Evolutionary conservation across 805 yeast species (phyloP).

Genomic region (Yarrowia porcina): DNA sequence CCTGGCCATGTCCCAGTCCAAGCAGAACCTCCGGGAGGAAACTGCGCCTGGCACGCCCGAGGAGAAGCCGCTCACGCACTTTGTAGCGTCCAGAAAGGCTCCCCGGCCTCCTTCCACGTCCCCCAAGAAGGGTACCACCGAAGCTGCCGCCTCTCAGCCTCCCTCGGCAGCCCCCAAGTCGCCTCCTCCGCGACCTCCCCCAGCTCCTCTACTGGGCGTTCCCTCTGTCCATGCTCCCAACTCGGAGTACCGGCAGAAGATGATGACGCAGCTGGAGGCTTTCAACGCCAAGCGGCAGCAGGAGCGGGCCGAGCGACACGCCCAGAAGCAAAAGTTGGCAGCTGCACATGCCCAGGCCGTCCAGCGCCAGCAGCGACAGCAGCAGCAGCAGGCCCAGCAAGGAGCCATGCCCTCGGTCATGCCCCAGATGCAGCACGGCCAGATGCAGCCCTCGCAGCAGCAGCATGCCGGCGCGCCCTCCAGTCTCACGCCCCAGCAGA

Average conservation of each 20-base stretch:
- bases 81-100: slow-evolving; percentile 37
- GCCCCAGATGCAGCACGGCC: slow-evolving; percentile 15
- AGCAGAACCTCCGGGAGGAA: slow-evolving; percentile 1
- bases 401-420: background rate
- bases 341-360: slow-evolving; percentile 28
- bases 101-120: slow-evolving; percentile 34
- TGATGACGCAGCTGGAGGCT: slow-evolving; percentile 21
- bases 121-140: background rate
- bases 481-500: slow-evolving; percentile 28
- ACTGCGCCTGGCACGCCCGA: background rate
- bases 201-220: slow-evolving; percentile 45
- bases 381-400: background rate
- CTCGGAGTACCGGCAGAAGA: slow-evolving; percentile 26
- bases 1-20: slow-evolving; percentile 5
- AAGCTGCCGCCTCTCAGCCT: background rate
- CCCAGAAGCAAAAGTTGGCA: slow-evolving; percentile 26
- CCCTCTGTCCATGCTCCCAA: slow-evolving; percentile 33
- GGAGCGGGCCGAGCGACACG: slow-evolving; percentile 17
- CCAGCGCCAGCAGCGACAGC: slow-evolving; percentile 32
- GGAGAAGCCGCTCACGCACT: slow-evolving; percentile 21
- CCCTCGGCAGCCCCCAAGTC: slow-evolving; percentile 30
- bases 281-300: slow-evolving; percentile 23
- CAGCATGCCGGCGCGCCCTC: slow-evolving; percentile 25
- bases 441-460: slow-evolving; percentile 27
- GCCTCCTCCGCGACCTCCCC: slow-evolving; percentile 42